Evolutionary conservation across 805 yeast species (phyloP).

Genomic region (Candida incommunis): DNA sequence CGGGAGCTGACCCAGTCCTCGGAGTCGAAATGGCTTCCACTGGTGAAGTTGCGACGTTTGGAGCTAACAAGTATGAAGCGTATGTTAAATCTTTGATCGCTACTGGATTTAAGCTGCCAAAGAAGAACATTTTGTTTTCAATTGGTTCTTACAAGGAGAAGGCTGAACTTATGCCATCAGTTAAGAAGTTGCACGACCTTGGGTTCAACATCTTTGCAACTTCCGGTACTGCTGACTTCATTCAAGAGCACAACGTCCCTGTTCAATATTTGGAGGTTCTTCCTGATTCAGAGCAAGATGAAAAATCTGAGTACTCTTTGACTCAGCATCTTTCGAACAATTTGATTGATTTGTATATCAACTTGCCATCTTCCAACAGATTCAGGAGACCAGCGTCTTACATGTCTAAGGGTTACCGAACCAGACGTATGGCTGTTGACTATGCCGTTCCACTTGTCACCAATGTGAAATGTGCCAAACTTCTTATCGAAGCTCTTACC

Average conservation of each 20-base stretch:
- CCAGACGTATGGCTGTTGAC: constrained; percentile 99
- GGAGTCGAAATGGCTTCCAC: constrained; percentile 99
- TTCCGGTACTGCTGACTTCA: constrained; percentile 97
- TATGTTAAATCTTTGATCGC: constrained; percentile 89
- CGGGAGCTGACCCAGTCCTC: constrained; percentile 98
- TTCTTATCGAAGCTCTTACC: constrained; percentile 86
- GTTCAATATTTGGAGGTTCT: constrained; percentile 90
- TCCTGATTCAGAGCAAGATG: constrained; percentile 51
- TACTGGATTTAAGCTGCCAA: constrained; percentile 89
- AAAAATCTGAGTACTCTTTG: constrained; percentile 86
- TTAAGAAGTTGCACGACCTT: constrained; percentile 61
- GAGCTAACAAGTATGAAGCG: constrained; percentile 71
- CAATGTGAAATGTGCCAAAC: constrained; percentile 92
- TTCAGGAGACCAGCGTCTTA: constrained; percentile 98
- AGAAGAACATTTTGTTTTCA: constrained; percentile 84
- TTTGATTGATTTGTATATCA: constrained; percentile 89
- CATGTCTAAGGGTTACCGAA: constrained; percentile 92
- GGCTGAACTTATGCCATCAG: constrained; percentile 80
- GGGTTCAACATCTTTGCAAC: constrained; percentile 93
- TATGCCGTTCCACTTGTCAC: constrained; percentile 96
- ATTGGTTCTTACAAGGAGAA: constrained; percentile 96
- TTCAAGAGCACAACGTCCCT: constrained; percentile 87
- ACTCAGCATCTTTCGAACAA: constrained; percentile 94
- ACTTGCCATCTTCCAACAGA: constrained; percentile 91
- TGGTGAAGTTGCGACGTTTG: constrained; percentile 98